These are phyloP conservation scores for Bipolaris bicolor DNA, from an alignment of 2,329 filamentous ascomycete species.

Conservation along the genomic window DNA sequence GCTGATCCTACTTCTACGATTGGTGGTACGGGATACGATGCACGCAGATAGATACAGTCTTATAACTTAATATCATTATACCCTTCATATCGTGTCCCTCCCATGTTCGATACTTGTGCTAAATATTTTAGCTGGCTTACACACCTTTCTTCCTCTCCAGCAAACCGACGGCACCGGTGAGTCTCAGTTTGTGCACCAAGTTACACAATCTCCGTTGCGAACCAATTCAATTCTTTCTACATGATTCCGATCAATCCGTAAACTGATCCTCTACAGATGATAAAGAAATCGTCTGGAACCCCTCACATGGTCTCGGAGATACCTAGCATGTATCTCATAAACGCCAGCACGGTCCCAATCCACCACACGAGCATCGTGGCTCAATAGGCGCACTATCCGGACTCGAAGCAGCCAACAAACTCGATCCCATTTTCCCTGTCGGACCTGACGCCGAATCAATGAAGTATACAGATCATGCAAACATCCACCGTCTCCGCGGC, in stretches of 20 bases:
- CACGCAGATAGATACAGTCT: constrained; percentile 23
- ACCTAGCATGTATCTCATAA: constrained; percentile 1
- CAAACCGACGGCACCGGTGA: constrained; percentile 19
- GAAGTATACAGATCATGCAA: constrained; percentile 12
- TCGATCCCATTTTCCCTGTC: constrained; percentile 18
- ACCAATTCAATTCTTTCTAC: not conserved
- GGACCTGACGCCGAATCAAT: constrained; percentile 12
- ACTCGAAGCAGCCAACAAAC: constrained; percentile 21
- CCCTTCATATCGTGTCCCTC: constrained; percentile 8
- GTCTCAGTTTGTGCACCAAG: not conserved
- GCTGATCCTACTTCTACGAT: constrained; percentile 22
- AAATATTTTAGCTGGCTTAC: constrained; percentile 13
- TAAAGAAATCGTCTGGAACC: constrained; percentile 6
- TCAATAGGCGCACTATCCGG: constrained; percentile 15
- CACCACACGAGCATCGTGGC: constrained; percentile 22
- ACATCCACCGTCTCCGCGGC: constrained; percentile 16
- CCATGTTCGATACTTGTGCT: constrained; percentile 5
- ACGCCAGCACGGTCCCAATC: constrained; percentile 2
- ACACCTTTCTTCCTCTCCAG: not conserved
- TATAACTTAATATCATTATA: constrained; percentile 23
- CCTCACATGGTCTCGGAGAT: constrained; percentile 7
- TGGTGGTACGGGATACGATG: constrained; percentile 20
- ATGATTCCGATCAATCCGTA: not conserved
- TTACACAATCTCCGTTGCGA: not conserved
- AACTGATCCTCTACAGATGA: constrained; percentile 2